These are phyloP conservation scores for Penicillium paneum DNA, from an alignment of 2,329 filamentous ascomycete genomes.

Conservation along the genomic window DNA sequence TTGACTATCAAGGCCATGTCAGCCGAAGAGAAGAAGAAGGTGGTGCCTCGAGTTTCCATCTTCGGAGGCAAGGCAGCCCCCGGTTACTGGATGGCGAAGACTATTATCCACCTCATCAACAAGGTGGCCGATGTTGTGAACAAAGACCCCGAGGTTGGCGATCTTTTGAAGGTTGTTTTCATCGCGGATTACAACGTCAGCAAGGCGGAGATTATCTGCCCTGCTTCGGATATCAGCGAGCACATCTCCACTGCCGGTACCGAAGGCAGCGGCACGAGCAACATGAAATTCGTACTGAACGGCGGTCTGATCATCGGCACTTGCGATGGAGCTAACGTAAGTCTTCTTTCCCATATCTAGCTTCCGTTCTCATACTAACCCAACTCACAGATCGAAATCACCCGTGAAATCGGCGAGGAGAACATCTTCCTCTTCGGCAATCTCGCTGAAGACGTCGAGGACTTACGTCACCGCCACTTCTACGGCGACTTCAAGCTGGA, in stretches of 20 bases:
- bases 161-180: constrained; percentile 95
- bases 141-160: constrained; percentile 85
- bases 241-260: constrained; percentile 98
- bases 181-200: constrained; percentile 98
- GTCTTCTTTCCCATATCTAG: constrained; percentile 32
- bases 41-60: constrained; percentile 83
- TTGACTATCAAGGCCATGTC: constrained; percentile 82
- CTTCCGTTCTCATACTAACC: neutral
- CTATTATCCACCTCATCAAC: constrained; percentile 95
- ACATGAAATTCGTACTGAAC: constrained; percentile 99
- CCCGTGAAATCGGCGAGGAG: constrained; percentile 89
- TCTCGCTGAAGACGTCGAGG: constrained; percentile 92
- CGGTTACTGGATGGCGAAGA: constrained; percentile 99
- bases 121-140: constrained; percentile 87
- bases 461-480: constrained; percentile 84
- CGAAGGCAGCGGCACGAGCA: constrained; percentile 82
- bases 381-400: constrained; percentile 76
- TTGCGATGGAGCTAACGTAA: constrained; percentile 93
- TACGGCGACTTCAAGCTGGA: constrained; percentile 80
- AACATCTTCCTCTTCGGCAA: constrained; percentile 99
- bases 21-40: constrained; percentile 79
- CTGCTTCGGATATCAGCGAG: constrained; percentile 93
- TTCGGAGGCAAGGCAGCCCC: constrained; percentile 98
- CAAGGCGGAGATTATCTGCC: constrained; percentile 95
- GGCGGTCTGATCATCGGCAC: constrained; percentile 97